A percentile compares a stretch with the other conserved stretches of the same genome.
Evolutionary conservation across 202 grass and related monocot genomes (phyloP).

Genomic region (Saccharum hybrid): DNA sequence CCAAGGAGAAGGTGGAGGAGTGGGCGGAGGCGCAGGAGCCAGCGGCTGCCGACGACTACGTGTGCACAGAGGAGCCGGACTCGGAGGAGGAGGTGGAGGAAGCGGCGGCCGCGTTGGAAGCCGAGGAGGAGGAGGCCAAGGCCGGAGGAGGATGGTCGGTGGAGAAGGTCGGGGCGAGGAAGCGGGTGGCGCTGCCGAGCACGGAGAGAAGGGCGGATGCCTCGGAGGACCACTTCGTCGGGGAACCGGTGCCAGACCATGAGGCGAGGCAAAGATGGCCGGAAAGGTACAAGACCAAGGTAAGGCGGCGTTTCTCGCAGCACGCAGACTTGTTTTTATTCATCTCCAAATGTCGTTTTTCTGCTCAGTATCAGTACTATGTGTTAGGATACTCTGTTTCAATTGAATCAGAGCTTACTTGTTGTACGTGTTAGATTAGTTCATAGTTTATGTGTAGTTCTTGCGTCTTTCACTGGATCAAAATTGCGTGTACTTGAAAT

Average conservation of each 20-base stretch:
- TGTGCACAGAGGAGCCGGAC: no score
- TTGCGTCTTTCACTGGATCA: no score
- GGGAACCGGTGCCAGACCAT: slow-evolving; percentile 13
- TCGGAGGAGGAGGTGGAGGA: slow-evolving; percentile 1
- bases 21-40: neutral
- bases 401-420: neutral
- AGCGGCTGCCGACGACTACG: no score
- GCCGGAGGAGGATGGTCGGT: neutral
- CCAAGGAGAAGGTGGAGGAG: neutral
- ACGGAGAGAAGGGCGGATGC: neutral
- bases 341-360: neutral
- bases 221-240: no score
- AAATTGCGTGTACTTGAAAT: neutral
- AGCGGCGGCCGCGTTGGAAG: neutral
- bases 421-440: neutral
- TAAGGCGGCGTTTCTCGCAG: neutral
- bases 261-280: slow-evolving; percentile 48
- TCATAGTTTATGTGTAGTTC: neutral
- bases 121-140: neutral
- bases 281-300: slow-evolving; percentile 28
- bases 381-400: neutral
- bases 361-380: neutral
- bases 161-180: slow-evolving; percentile 15
- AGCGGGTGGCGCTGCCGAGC: slow-evolving; percentile 17
- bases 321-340: neutral